A percentile compares a stretch with the other conserved stretches of the same genome.
Conservation (phyloP, 257 asterid species). For the Ocimum tenuiflorum region DNA sequence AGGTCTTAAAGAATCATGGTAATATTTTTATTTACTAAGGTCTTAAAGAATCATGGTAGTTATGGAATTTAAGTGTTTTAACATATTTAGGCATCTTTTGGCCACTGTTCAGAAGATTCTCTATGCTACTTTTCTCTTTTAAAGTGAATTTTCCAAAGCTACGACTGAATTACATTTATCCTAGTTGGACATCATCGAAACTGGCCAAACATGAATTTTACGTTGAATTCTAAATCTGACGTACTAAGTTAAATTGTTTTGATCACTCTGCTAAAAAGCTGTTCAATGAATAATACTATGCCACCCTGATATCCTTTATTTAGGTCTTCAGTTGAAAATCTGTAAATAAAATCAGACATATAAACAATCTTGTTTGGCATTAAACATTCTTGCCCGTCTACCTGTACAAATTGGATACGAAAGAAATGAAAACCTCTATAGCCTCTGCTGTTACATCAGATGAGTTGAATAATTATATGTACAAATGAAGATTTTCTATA, state of each 20-base stretch:
- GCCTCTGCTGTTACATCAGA: neutral
- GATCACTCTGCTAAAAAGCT: neutral
- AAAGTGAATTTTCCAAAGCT: neutral
- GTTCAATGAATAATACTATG: neutral
- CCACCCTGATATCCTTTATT: neutral
- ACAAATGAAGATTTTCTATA: neutral
- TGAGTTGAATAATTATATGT: constrained; percentile 2
- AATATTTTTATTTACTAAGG: neutral
- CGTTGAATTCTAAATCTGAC: neutral
- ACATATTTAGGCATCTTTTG: neutral
- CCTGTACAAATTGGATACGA: neutral
- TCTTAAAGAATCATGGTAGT: neutral
- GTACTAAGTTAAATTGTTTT: neutral
- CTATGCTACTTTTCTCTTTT: constrained; percentile 3
- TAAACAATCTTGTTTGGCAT: neutral
- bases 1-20: constrained; percentile 1
- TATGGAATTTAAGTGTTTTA: neutral
- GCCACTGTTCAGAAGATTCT: neutral
- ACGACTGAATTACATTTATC: neutral
- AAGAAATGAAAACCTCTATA: neutral
- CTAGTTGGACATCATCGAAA: neutral
- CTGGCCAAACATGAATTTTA: neutral
- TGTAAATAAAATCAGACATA: neutral
- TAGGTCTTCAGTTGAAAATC: neutral
- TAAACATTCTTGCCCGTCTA: neutral